Percentiles rank a stretch among this genome's conserved stretches.
Conservation (phyloP, 176 grass and related monocot genomes). For the Thalia dealbata region DNA sequence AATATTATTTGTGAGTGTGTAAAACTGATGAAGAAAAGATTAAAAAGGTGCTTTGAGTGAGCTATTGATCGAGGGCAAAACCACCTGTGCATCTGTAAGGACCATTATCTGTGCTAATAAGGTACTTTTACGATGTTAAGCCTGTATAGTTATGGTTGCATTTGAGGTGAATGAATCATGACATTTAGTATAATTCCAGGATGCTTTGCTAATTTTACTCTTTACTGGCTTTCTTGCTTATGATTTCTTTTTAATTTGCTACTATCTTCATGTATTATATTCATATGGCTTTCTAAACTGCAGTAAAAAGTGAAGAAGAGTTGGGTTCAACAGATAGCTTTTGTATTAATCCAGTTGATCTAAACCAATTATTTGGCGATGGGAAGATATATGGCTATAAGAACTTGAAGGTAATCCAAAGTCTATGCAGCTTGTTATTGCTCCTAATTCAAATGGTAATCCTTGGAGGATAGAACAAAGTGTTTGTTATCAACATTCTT, state of each 20-base stretch:
- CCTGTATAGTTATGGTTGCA: not conserved
- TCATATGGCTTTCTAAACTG: not conserved
- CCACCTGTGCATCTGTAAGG: not conserved
- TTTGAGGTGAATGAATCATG: not conserved
- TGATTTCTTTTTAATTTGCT: not conserved
- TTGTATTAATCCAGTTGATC: constrained; percentile 55
- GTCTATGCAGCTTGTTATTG: constrained; percentile 3
- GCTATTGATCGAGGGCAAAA: not conserved
- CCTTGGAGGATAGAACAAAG: not conserved
- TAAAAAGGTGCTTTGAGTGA: not conserved
- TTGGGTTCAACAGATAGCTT: constrained; percentile 30
- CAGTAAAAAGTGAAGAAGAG: constrained; percentile 51
- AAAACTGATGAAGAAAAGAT: not conserved
- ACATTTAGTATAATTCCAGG: not conserved
- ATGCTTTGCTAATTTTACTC: not conserved
- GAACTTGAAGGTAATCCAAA: constrained; percentile 51
- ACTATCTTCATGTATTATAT: not conserved
- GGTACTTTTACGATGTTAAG: not conserved
- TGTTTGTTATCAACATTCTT: not conserved
- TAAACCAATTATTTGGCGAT: constrained; percentile 88
- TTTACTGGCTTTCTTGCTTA: not conserved
- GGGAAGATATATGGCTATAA: constrained; percentile 95
- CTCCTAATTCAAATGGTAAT: not conserved
- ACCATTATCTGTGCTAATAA: not conserved
- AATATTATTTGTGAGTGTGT: not conserved